phyloP scores from a whole-genome alignment of 2,329 filamentous ascomycete species.

The Aspergillus amoenus region DNA sequence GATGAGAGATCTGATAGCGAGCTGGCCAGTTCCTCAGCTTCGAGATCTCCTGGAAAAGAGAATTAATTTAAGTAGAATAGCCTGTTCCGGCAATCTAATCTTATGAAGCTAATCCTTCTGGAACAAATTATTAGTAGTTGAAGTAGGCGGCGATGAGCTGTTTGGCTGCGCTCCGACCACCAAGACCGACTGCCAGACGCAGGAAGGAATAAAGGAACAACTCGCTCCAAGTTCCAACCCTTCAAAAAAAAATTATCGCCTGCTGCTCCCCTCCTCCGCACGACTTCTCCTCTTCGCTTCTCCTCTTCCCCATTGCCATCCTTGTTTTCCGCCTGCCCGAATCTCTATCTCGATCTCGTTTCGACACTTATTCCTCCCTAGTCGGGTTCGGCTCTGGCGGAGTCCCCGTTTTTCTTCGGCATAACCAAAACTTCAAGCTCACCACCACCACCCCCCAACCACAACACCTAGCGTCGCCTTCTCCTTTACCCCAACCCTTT shows the following conservation, averaged over 20 bases:
- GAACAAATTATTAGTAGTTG: slow-evolving; percentile 1
- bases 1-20: slow-evolving; percentile 10
- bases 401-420: slow-evolving; percentile 19
- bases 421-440: slow-evolving; percentile 10
- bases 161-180: slow-evolving; percentile 1
- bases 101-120: slow-evolving; percentile 3
- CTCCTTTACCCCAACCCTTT: background rate
- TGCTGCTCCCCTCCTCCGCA: background rate
- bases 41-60: slow-evolving; percentile 3
- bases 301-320: slow-evolving; percentile 4
- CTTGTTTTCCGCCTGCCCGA: background rate
- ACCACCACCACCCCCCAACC: slow-evolving; percentile 1
- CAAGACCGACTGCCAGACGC: slow-evolving; percentile 1
- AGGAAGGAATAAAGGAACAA: slow-evolving; percentile 6
- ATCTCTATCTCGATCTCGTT: slow-evolving; percentile 1
- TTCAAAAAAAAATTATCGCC: slow-evolving; percentile 12
- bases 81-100: background rate
- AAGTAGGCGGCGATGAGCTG: background rate
- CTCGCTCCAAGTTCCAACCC: slow-evolving; percentile 5
- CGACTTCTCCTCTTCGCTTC: slow-evolving; percentile 6
- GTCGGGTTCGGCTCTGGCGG: slow-evolving; percentile 15
- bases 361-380: slow-evolving; percentile 4
- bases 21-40: background rate
- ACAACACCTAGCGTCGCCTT: background rate
- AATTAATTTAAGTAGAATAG: slow-evolving; percentile 1